A percentile compares a stretch with the other conserved stretches of the same genome.
Conservation (phyloP, 2,329 filamentous ascomycete genomes). For the Myriosclerotinia scirpicola region DNA sequence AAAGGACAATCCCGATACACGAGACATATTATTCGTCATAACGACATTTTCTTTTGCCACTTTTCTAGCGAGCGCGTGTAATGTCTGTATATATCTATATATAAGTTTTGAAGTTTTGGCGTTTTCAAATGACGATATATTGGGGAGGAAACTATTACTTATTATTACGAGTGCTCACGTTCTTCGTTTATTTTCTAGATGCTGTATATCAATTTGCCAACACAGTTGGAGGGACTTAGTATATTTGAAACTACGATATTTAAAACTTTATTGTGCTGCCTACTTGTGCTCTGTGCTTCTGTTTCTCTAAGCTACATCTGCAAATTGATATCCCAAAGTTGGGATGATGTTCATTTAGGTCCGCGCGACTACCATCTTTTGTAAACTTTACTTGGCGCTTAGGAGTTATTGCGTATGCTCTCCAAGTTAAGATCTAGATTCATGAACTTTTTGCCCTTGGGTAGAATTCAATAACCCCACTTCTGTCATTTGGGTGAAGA, state of each 20-base stretch:
- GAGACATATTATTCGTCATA: constrained; percentile 33
- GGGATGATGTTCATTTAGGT: neutral
- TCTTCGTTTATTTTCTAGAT: neutral
- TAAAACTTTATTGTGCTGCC: neutral
- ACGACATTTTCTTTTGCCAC: neutral
- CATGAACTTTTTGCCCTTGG: neutral
- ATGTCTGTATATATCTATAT: neutral
- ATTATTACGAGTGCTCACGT: constrained; percentile 1
- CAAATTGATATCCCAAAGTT: neutral
- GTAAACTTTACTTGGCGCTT: neutral
- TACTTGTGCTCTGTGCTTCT: no score
- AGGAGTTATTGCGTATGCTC: neutral
- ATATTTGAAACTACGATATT: constrained; percentile 1
- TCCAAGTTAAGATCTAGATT: neutral
- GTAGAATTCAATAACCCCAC: neutral
- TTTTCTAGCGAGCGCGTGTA: neutral
- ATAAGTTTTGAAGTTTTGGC: constrained; percentile 6
- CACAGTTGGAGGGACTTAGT: constrained; percentile 4
- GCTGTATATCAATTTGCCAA: constrained; percentile 12
- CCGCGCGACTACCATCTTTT: neutral
- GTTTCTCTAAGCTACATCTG: neutral
- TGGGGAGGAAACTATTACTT: constrained; percentile 11
- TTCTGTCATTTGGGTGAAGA: no score
- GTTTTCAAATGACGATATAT: constrained; percentile 9
- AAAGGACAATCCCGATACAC: constrained; percentile 27